Evolutionary conservation across 345 rosid genomes (phyloP), one percentile per base, ranked within the genome.

Genomic region (Rhodamnia rubescens): DNA sequence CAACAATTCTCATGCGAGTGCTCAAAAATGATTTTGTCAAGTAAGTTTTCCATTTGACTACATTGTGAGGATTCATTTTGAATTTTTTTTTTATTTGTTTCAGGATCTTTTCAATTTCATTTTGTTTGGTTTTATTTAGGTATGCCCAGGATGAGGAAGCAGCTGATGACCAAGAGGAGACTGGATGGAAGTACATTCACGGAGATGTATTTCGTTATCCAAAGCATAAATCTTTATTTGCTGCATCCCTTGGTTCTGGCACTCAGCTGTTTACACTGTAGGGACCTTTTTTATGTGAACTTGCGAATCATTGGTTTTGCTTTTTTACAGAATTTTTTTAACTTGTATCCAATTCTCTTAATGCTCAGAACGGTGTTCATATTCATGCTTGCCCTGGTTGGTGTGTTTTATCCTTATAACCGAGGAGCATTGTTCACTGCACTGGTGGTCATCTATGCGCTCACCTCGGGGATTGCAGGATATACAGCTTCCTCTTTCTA

Each of bases 121-220:
- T 64, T 69, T 69, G 78, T 69, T 61, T 61, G 57, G 53, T 61
- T 83, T 59, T 0, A 13, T 44, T 50, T 82, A 95, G 98, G 92
- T 95, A 95, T 90, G 96, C 96, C 32, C 98, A 96, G 88, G 98
- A 96, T 88, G 98, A 96, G 90, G 98, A 96, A 90, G 91, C 96
- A 22, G 96, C 93, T 89, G 98, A 94, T 89, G 98, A 96, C 87
- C 96, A 93, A 86, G 98, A 96, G 84, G 98, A 95, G 90, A 94
- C 98, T 53, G 98, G 98, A 85, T 95, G 98, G 98, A 95, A 95
- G 86, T 93, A 95, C 91, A 95, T 95, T 83, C 98, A 95, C 74
- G 98, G 98, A 4, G 98, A 95, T 86, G 98, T 95, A 24, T 96
- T 96, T 86, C 90, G 98, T 27, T 96, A 91, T 88, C 98, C 98